These are phyloP conservation scores for Glonium stellatum DNA, from an alignment of 495 filamentous ascomycete genomes.

Conservation along the genomic window DNA sequence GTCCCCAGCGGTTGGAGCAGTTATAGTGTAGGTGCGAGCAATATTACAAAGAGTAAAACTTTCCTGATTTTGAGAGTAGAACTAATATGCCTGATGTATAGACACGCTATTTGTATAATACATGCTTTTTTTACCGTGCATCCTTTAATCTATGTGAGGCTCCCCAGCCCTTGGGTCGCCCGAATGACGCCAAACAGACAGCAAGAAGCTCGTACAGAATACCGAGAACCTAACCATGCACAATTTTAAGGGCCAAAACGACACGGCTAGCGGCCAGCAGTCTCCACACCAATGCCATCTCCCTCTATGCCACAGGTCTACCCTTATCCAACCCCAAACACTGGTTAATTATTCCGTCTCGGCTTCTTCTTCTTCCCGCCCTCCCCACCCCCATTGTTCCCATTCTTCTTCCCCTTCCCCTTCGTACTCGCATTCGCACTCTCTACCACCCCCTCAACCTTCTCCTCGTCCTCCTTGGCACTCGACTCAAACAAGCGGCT, in stretches of 20 bases:
- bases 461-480: conserved; percentile 17
- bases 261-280: too few relatives aligned
- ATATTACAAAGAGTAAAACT: neutral
- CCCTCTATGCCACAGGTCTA: too few relatives aligned
- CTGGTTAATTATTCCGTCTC: conserved; percentile 17
- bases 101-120: too few relatives aligned
- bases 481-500: conserved; percentile 54
- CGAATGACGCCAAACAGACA: too few relatives aligned
- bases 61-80: neutral
- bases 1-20: too few relatives aligned
- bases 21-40: too few relatives aligned
- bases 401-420: conserved; percentile 6
- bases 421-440: neutral
- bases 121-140: neutral
- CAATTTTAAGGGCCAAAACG: too few relatives aligned
- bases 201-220: too few relatives aligned
- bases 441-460: conserved; percentile 12
- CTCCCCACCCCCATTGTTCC: conserved; percentile 9
- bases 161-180: too few relatives aligned
- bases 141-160: neutral
- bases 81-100: neutral
- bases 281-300: too few relatives aligned
- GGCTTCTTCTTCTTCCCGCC: conserved; percentile 21
- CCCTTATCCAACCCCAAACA: too few relatives aligned
- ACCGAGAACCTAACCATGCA: too few relatives aligned